phyloP scores from a whole-genome alignment of 495 filamentous ascomycete species.

The Chaetomium tenue region DNA sequence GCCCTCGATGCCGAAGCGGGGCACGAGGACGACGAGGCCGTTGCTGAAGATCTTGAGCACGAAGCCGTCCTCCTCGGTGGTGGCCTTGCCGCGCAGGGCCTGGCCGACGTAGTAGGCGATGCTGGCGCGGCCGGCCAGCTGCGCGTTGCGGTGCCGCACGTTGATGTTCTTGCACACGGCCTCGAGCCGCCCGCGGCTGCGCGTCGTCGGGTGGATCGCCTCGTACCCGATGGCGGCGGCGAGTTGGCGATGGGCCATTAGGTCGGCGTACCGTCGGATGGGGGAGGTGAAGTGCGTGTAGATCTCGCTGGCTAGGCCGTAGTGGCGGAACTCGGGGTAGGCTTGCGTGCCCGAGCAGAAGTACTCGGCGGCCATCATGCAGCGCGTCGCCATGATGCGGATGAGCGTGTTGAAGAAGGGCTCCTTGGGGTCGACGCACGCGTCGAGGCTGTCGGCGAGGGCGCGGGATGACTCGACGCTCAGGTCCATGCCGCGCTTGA shows the following conservation, averaged over 20 bases:
- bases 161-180: conserved; percentile 98
- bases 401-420: conserved; percentile 98
- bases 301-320: conserved; percentile 91
- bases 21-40: conserved; percentile 93
- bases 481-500: conserved; percentile 76
- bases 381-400: conserved; percentile 93
- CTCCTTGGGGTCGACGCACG: conserved; percentile 74
- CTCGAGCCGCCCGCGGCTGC: conserved; percentile 77
- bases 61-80: conserved; percentile 79
- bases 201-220: conserved; percentile 69
- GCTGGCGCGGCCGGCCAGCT: conserved; percentile 86
- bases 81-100: conserved; percentile 78
- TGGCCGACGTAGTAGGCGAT: conserved; percentile 98
- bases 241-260: conserved; percentile 89
- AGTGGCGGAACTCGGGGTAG: conserved; percentile 92
- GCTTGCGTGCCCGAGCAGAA: conserved; percentile 91
- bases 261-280: conserved; percentile 93
- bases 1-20: conserved; percentile 90
- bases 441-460: conserved; percentile 85
- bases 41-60: conserved; percentile 97
- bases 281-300: conserved; percentile 99
- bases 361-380: conserved; percentile 99
- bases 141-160: conserved; percentile 91
- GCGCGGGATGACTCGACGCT: conserved; percentile 81
- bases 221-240: conserved; percentile 94